Base-by-base conservation (phyloP, 2,329 filamentous ascomycete genomes). In the Pseudocercospora ulei region DNA sequence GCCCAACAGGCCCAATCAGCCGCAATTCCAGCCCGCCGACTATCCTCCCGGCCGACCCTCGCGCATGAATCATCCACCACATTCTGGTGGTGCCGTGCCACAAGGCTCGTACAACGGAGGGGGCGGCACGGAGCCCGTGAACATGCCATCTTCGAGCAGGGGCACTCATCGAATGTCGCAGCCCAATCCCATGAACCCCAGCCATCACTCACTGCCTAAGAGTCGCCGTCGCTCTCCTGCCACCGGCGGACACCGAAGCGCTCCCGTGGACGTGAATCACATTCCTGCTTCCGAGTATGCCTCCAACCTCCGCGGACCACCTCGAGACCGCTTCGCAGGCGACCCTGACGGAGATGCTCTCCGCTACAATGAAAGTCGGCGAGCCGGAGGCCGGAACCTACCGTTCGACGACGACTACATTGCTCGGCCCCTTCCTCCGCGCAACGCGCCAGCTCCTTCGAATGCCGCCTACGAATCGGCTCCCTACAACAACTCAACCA, bases 271-370 rank as follows among this genome's bases (percentile, higher is more conserved):
- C 24, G 24, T 55, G 12, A 44, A 44, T 12, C 45, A 48, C 17
- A 54, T 52, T 11, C 48, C 53, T 6, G 8, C 48, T 5, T 46
- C 43, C 3, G 44, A 57, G 18, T 55, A 52, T 31, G 44, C 47
- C 3, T 55, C 55, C 3, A 55, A 56, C 27, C 41, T 54, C 5
- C 48, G 56, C 29, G 47, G 43, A 7, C 38, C 44, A 9, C 5
- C 38, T 11, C 44, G 48, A 27, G 44, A 50, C 12, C 44, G 44
- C n/a, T 49, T 42, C 19, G 35, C 40, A 9, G 43, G 44, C 4
- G 47, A 53, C 12, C 37, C 39, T 7, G 39, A 48, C 19, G 47
- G 47, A 14, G 47, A 49, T 5, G 19, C 13, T 7, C 7, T 25
- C 12, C 39, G 39, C 25, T 36, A 44, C 30, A 44, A 45, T 27